Evolutionary conservation across 148 eudicot species (phyloP).

Genomic region (Talinum fruticosum): DNA sequence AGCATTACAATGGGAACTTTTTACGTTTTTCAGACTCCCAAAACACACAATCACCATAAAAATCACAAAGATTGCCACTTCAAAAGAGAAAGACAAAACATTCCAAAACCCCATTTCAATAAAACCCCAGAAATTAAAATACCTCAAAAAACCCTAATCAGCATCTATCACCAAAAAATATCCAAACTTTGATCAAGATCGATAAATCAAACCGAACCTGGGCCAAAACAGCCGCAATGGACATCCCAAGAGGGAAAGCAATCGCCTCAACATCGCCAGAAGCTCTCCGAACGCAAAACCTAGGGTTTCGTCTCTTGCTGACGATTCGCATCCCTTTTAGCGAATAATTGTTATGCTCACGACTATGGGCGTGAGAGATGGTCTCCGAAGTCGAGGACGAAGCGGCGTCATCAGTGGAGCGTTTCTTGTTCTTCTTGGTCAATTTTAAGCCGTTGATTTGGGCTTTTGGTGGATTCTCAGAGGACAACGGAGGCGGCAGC

Average conservation of each 20-base stretch:
- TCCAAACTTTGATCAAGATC: not conserved
- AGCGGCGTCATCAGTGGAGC: slow-evolving; percentile 17
- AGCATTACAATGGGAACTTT: not conserved
- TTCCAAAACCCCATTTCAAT: not conserved
- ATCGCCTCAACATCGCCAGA: slow-evolving; percentile 50
- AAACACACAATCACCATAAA: not conserved
- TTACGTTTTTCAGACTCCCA: not conserved
- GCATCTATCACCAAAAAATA: not conserved
- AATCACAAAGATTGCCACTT: not conserved
- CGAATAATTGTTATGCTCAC: not conserved
- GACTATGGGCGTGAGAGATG: not conserved
- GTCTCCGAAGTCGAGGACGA: slow-evolving; percentile 31
- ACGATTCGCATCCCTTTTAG: slow-evolving; percentile 38
- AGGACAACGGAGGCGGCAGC: not conserved
- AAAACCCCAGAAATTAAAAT: not conserved
- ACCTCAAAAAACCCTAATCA: not conserved
- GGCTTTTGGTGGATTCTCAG: slow-evolving; percentile 11
- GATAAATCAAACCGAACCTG: slow-evolving; percentile 42
- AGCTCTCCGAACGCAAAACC: slow-evolving; percentile 29
- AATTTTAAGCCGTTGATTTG: slow-evolving; percentile 26
- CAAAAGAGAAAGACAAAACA: not conserved
- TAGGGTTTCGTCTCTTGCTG: slow-evolving; percentile 36
- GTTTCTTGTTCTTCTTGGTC: slow-evolving; percentile 19
- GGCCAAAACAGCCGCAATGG: slow-evolving; percentile 76
- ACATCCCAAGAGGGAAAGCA: slow-evolving; percentile 91